These are phyloP conservation scores for Phaeophleospora eucalypticola DNA, from an alignment of 2,329 filamentous ascomycete species.

Conservation along the genomic window DNA sequence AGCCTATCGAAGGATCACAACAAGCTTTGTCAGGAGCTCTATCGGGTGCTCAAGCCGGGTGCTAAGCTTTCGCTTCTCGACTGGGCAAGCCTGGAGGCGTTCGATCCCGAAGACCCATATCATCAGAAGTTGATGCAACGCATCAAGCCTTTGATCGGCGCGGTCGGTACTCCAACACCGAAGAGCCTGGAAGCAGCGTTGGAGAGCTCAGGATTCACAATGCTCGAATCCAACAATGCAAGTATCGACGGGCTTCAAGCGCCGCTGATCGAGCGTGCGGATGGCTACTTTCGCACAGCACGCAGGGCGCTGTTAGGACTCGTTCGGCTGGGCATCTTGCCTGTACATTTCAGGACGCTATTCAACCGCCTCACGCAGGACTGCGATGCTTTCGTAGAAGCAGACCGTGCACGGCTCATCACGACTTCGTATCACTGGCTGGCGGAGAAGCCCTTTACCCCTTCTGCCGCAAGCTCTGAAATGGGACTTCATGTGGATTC, in stretches of 20 bases:
- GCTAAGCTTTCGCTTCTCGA: conserved; percentile 27
- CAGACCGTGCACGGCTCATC: conserved; percentile 23
- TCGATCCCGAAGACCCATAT: conserved; percentile 20
- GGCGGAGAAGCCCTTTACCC: conserved; percentile 24
- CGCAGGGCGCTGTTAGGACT: conserved; percentile 15
- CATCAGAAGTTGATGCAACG: conserved; percentile 25
- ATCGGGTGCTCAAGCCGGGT: conserved; percentile 27
- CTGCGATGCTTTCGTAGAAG: conserved; percentile 28
- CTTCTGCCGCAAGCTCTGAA: conserved; percentile 12
- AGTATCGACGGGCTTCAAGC: conserved; percentile 27
- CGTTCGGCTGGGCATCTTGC: conserved; percentile 24
- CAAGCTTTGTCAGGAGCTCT: conserved; percentile 23
- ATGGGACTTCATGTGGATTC: conserved; percentile 4
- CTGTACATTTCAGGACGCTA: conserved; percentile 26
- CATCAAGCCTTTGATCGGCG: conserved; percentile 30
- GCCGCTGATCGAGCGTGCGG: conserved; percentile 26
- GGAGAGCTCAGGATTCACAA: conserved; percentile 23
- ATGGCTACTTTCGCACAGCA: conserved; percentile 23
- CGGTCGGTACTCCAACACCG: conserved; percentile 29
- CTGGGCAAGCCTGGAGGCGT: conserved; percentile 28
- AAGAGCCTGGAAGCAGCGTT: conserved; percentile 20
- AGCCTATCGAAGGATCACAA: conserved; percentile 26
- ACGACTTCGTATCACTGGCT: conserved; percentile 30
- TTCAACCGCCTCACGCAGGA: conserved; percentile 28
- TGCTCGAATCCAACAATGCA: conserved; percentile 22